Percentiles rank a stretch among this genome's conserved stretches.
Conservation (phyloP, 495 filamentous ascomycete species). For the Aspergillus nidulans region DNA sequence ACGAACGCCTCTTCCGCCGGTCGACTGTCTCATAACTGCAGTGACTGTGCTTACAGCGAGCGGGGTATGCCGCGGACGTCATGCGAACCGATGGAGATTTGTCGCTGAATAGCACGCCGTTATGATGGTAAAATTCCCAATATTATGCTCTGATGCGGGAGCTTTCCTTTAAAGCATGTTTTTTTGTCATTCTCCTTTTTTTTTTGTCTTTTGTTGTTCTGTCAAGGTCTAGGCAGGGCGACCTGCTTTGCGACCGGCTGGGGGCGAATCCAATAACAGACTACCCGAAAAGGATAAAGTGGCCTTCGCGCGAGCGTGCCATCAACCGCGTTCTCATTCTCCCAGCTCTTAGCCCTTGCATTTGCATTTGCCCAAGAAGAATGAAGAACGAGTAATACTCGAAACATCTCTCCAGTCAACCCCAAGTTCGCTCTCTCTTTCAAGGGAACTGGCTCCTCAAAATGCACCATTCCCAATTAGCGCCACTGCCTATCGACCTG, state of each 20-base stretch:
- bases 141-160: neutral
- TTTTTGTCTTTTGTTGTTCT: too few relatives aligned
- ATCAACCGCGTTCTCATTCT: slow-evolving; percentile 26
- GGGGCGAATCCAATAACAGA: slow-evolving; percentile 30
- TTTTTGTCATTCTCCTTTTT: too few relatives aligned
- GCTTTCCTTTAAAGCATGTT: neutral
- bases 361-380: neutral
- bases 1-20: neutral
- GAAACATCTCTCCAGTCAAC: too few relatives aligned
- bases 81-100: neutral
- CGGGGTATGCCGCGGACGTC: neutral
- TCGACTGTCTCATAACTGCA: neutral
- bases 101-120: neutral
- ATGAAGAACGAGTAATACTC: too few relatives aligned
- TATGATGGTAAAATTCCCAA: neutral
- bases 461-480: slow-evolving; percentile 76
- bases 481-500: slow-evolving; percentile 77
- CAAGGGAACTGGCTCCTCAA: slow-evolving; percentile 12
- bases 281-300: slow-evolving; percentile 47
- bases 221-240: neutral
- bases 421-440: too few relatives aligned
- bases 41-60: neutral
- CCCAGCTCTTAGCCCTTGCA: slow-evolving; percentile 15
- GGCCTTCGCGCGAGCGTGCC: slow-evolving; percentile 25
- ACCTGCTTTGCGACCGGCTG: slow-evolving; percentile 3